Evolutionary conservation across 2,329 filamentous ascomycete genomes (phyloP), one percentile per base, ranked within the genome.

Genomic region (Lanzia echinophila): DNA sequence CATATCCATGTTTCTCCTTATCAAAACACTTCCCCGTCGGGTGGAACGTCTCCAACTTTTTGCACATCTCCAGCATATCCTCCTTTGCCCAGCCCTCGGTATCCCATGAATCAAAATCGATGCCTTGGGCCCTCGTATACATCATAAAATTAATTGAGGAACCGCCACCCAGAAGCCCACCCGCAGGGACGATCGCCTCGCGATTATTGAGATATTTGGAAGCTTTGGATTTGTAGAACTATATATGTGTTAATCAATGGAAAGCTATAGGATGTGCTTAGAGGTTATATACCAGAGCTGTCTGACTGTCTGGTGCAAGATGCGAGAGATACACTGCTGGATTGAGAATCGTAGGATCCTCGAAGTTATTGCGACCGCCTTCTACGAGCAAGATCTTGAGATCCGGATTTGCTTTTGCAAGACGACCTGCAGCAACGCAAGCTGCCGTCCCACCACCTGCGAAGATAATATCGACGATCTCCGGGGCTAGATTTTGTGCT

Each of bases 131-230:
- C 28, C 73, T 65, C 2, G 72, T 73, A 59, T 76, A 75, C 46
- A 79, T 76, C 76, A 82, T 78, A 58, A 77, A 79, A 58, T 84
- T 83, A 46, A 84, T 72, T 0, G 78, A 78, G 15, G 75, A 79
- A 6, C 82, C 82, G 6, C 84, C 85, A 17, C 85, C 85, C 0
- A 88, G 72, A 0, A 80, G 76, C 22, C 75, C 73, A 8, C 71
- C 72, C 4, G 61, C 59, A 0, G 70, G 70, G 1, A 75, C 68
- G 15, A 73, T 67, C 1, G 66, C 69, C 53, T 72, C 71, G n/a
- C 77, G 68, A 13, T 72, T 70, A 44, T 71, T 73, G 2, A 81
- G 70, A 20, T 76, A 62, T 34, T 72, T 65, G 0, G 72, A 72
- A 31, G 73, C 63, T 39, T 75, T 75, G 3, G 71, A 70, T 58